phyloP scores from a whole-genome alignment of 2,329 filamentous ascomycete genomes.

The Fusarium bulbicola region DNA sequence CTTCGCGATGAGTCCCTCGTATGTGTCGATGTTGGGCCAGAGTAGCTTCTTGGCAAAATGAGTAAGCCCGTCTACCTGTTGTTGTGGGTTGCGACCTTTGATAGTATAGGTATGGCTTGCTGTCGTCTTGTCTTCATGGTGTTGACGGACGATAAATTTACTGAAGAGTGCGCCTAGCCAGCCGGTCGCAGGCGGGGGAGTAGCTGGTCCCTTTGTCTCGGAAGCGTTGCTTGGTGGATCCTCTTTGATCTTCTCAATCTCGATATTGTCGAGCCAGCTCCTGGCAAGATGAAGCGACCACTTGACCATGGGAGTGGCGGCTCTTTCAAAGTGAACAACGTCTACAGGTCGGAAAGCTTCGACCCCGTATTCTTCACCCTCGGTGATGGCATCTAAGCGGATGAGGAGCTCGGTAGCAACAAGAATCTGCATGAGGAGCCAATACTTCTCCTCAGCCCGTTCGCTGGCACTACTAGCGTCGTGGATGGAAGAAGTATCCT shows the following conservation, averaged over 20 bases:
- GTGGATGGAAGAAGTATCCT: constrained; percentile 61
- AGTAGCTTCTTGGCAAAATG: constrained; percentile 70
- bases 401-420: constrained; percentile 72
- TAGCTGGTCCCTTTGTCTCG: constrained; percentile 10
- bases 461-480: constrained; percentile 60
- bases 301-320: constrained; percentile 68
- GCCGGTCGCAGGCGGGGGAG: constrained; percentile 27
- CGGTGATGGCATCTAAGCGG: constrained; percentile 69
- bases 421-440: constrained; percentile 72
- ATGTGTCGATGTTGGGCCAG: constrained; percentile 69
- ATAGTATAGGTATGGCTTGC: constrained; percentile 57
- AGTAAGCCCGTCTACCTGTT: constrained; percentile 68
- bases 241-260: constrained; percentile 58
- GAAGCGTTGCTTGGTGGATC: constrained; percentile 2
- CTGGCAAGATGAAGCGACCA: constrained; percentile 73
- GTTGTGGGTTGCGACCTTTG: constrained; percentile 63
- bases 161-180: constrained; percentile 69
- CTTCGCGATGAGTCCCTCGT: constrained; percentile 58
- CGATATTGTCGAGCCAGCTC: constrained; percentile 74
- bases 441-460: constrained; percentile 70
- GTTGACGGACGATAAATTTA: constrained; percentile 58
- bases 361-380: constrained; percentile 65
- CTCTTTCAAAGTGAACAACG: constrained; percentile 68
- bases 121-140: constrained; percentile 49
- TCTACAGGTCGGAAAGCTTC: constrained; percentile 64